A percentile compares a stretch with the other conserved stretches of the same genome.
phyloP scores from a whole-genome alignment of 164 flowering plant species.

The Dillenia suffruticosa region DNA sequence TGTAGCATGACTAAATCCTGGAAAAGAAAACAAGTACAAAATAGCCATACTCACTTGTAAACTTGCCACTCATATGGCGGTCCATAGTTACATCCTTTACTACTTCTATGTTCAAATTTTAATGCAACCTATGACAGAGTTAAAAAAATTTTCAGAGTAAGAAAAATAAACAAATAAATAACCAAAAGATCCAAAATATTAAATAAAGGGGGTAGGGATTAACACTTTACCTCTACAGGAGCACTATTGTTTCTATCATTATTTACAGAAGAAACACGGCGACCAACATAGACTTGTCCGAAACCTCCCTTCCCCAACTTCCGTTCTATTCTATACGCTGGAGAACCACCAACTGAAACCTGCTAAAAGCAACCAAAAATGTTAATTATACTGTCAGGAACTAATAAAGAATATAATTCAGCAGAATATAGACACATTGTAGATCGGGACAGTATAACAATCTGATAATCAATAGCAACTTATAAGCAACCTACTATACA shows the following conservation, averaged over 20 bases:
- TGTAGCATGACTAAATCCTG: no score
- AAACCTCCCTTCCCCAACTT: conserved; percentile 67
- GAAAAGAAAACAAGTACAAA: neutral
- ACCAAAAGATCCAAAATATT: neutral
- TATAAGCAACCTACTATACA: no score
- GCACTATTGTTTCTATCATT: conserved; percentile 34
- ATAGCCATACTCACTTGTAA: conserved; percentile 34
- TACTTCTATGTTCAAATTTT: conserved; percentile 61
- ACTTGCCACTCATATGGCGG: conserved; percentile 75
- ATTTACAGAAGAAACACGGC: conserved; percentile 23
- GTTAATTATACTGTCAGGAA: neutral
- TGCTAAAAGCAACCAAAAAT: conserved; percentile 5
- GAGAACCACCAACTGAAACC: conserved; percentile 40
- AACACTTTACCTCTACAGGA: conserved; percentile 35
- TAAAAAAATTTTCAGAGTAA: neutral
- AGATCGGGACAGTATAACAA: no score
- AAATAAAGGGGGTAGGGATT: neutral
- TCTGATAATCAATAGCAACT: no score
- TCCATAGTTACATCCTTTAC: conserved; percentile 64
- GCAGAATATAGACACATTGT: no score
- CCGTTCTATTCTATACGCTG: conserved; percentile 42
- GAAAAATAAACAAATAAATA: neutral
- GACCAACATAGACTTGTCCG: conserved; percentile 63
- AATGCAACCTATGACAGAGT: conserved; percentile 44
- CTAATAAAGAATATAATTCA: no score